These are phyloP conservation scores for Aspergillus piperis DNA, from an alignment of 2,329 filamentous ascomycete genomes.

Conservation along the genomic window DNA sequence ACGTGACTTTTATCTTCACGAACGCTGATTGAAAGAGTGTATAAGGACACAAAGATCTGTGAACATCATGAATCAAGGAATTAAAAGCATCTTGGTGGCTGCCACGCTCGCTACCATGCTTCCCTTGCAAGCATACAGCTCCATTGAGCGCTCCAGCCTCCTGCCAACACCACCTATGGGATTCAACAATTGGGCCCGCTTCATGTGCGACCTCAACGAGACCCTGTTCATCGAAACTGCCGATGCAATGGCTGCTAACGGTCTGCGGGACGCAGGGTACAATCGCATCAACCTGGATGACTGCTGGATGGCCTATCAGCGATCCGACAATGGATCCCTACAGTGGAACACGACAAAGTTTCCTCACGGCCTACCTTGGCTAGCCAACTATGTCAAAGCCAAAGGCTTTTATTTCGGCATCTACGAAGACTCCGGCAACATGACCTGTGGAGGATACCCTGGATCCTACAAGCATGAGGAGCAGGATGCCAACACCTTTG, in stretches of 20 bases:
- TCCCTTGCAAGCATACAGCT: conserved; percentile 14
- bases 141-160: conserved; percentile 23
- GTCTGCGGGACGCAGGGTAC: conserved; percentile 44
- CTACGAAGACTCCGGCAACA: conserved; percentile 49
- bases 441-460: conserved; percentile 49
- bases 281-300: conserved; percentile 50
- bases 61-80: not conserved
- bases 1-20: too few relatives aligned
- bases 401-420: conserved; percentile 50
- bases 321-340: conserved; percentile 41
- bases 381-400: conserved; percentile 41
- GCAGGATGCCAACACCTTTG: conserved; percentile 44
- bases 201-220: conserved; percentile 52
- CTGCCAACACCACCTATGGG: conserved; percentile 52
- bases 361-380: conserved; percentile 47
- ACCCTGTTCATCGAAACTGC: conserved; percentile 52
- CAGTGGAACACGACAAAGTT: conserved; percentile 47
- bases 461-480: conserved; percentile 46
- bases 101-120: not conserved
- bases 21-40: not conserved
- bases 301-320: conserved; percentile 45
- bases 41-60: not conserved
- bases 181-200: conserved; percentile 56
- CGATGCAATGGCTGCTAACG: conserved; percentile 46
- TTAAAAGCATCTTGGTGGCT: not conserved